Evolutionary conservation across 106 monocot genomes (phyloP).

Genomic region (Dendrobium huoshanense): DNA sequence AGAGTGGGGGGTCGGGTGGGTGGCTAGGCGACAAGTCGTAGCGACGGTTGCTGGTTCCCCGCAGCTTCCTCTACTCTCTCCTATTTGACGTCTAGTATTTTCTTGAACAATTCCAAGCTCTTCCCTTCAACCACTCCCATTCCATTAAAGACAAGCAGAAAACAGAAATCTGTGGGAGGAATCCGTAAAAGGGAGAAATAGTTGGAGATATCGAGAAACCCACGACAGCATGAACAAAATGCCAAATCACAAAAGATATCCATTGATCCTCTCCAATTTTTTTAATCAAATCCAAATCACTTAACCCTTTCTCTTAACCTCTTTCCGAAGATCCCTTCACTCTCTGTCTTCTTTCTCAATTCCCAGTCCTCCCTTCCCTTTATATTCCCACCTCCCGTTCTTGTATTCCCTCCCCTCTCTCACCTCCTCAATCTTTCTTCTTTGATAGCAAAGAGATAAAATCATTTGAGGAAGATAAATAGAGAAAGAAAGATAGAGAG

Average conservation of each 20-base stretch:
- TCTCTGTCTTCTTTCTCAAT: neutral
- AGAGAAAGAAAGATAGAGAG: no score
- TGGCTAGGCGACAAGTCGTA: constrained; percentile 1
- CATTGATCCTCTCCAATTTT: neutral
- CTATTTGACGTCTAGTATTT: neutral
- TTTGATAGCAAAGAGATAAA: neutral
- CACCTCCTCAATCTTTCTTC: neutral
- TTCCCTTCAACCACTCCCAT: constrained; percentile 6
- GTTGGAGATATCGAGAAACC: neutral
- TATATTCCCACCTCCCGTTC: constrained; percentile 1
- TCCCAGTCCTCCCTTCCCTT: neutral
- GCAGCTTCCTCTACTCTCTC: neutral
- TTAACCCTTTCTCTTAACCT: neutral
- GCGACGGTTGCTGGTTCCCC: neutral
- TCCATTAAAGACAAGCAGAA: neutral
- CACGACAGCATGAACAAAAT: neutral
- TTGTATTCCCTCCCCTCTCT: neutral
- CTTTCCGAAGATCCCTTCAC: neutral
- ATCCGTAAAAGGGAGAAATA: neutral
- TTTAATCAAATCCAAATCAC: neutral
- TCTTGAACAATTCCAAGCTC: neutral
- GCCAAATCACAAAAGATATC: constrained; percentile 6
- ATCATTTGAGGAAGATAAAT: neutral
- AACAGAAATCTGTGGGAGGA: neutral
- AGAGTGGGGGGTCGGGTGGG: neutral